Evolutionary conservation across 2,329 filamentous ascomycete species (phyloP), one percentile per base, ranked within the genome.

Genomic region (Xylariaceae sp.): DNA sequence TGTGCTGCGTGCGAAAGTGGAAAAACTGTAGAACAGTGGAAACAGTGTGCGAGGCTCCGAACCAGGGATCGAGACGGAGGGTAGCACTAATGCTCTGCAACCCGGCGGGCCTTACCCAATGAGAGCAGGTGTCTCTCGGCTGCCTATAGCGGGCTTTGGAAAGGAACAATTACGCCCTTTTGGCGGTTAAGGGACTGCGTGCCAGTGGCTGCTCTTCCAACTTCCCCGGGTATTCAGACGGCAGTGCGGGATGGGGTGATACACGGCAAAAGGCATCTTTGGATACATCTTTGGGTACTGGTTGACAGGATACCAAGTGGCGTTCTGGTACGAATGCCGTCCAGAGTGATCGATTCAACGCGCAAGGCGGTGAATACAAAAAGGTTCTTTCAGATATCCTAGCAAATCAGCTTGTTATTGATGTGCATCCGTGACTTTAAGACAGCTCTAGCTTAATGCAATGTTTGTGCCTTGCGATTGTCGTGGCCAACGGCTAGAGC

Each of bases 1-100:
- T 46, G 53, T 53, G 47, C 55, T 58, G 50, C 40, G 21, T 54
- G 50, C 49, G 37, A 42, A 59, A 61, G 58, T 61, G 63, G 59
- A 54, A 60, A 61, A 61, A 61, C 43, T 48, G 53, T 57, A 54
- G 56, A 60, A 62, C 43, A 49, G 53, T 57, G 55, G 56, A 60
- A 62, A 53, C 42, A 60, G 44, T 60, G 50, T 59, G 63, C 59
- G 57, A 62, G 52, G 55, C 53, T 60, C 41, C 43, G 42, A 42
- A 27, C 48, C 18, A n/a, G 18, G 46, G 53, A 42, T 48, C 42
- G 52, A 57, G 42, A 57, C 50, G 40, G 30, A 53, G 56, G 55
- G 58, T 60, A 48, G 57, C 52, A 40, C 48, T 55, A 10, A 16
- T 49, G 37, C 37, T 58, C 33, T 57, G 53, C 55, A 62, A 51